Percentiles rank a stretch among this genome's conserved stretches.
These are phyloP conservation scores for Stachybotrys echinatus DNA, from an alignment of 2,329 filamentous ascomycete species.

Conservation along the genomic window DNA sequence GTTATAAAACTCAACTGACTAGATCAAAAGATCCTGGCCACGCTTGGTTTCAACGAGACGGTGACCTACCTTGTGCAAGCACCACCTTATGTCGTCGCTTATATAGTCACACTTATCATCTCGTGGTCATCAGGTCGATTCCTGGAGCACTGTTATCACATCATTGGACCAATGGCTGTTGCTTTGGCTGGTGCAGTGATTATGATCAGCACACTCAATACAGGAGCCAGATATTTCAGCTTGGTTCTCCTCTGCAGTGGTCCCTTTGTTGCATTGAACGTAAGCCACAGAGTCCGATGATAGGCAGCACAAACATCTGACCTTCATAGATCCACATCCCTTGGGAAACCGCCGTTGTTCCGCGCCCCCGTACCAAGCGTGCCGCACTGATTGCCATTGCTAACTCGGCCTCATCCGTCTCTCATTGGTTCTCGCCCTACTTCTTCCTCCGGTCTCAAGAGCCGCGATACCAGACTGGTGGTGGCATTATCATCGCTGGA, in stretches of 20 bases:
- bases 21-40: constrained; percentile 17
- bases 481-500: constrained; percentile 15
- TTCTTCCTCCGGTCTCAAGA: constrained; percentile 22
- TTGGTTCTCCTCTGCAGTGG: constrained; percentile 33
- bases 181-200: constrained; percentile 33
- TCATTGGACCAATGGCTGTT: constrained; percentile 29
- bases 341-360: constrained; percentile 33
- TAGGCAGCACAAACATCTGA: not conserved
- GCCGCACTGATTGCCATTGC: constrained; percentile 34
- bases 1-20: not conserved
- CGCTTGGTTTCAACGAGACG: constrained; percentile 18
- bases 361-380: constrained; percentile 29
- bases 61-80: constrained; percentile 35
- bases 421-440: constrained; percentile 33
- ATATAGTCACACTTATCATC: constrained; percentile 27
- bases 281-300: not conserved
- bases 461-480: constrained; percentile 17
- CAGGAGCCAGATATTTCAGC: constrained; percentile 34
- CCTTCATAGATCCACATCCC: constrained; percentile 22
- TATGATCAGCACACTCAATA: constrained; percentile 33
- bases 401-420: constrained; percentile 28
- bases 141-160: constrained; percentile 34
- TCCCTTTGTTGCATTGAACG: constrained; percentile 16
- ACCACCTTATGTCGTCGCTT: constrained; percentile 35
- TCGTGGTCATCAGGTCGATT: constrained; percentile 32